phyloP scores from a whole-genome alignment of 1,139 yeast species.

The Pichia sp. region DNA sequence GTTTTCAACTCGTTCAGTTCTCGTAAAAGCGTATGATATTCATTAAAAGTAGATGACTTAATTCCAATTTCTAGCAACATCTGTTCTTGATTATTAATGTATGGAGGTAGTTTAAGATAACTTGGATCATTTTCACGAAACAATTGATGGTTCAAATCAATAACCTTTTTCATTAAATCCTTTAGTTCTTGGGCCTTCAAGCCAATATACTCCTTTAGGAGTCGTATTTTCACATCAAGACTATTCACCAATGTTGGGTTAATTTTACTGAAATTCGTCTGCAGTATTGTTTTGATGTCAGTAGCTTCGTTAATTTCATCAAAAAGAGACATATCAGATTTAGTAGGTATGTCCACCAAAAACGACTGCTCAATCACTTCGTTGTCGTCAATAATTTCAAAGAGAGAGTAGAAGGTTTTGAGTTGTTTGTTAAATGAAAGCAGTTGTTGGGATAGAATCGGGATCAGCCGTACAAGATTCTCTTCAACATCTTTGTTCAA shows the following conservation, averaged over 20 bases:
- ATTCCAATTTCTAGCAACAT: constrained; percentile 16
- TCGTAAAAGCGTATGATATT: constrained; percentile 10
- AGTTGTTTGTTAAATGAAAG: constrained; percentile 16
- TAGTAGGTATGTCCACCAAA: constrained; percentile 19
- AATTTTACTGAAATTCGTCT: constrained; percentile 21
- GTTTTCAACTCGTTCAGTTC: constrained; percentile 13
- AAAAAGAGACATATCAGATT: constrained; percentile 16
- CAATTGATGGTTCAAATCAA: constrained; percentile 9
- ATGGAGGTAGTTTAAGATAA: constrained; percentile 5
- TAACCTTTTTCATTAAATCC: constrained; percentile 8
- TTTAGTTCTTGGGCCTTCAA: constrained; percentile 12
- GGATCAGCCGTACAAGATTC: constrained; percentile 20
- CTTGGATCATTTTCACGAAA: constrained; percentile 11
- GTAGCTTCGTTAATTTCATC: constrained; percentile 15
- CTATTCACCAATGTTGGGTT: constrained; percentile 18
- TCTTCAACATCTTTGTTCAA: constrained; percentile 19
- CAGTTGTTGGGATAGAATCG: constrained; percentile 21
- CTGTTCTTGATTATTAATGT: constrained; percentile 7
- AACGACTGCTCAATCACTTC: constrained; percentile 11
- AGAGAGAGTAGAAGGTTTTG: constrained; percentile 17
- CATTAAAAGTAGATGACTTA: constrained; percentile 9
- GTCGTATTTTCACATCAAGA: constrained; percentile 16
- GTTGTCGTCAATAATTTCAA: constrained; percentile 18
- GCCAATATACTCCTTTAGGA: constrained; percentile 10
- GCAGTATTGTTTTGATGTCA: constrained; percentile 21